Evolutionary conservation across 495 filamentous ascomycete species (phyloP).

Genomic region (Xylaria scruposa): DNA sequence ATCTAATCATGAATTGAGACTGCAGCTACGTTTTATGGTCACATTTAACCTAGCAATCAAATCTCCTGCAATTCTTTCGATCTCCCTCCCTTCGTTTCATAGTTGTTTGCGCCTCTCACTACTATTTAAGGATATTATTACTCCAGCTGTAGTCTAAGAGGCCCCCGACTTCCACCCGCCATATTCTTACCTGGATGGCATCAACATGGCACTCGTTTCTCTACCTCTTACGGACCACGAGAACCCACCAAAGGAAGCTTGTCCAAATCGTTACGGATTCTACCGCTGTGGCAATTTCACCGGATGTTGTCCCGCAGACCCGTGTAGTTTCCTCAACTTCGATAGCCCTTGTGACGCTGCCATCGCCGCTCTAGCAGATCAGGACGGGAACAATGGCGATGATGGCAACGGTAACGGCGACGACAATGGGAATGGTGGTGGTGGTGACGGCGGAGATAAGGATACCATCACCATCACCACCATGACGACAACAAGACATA

Average conservation of each 20-base stretch:
- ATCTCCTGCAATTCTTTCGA: background rate
- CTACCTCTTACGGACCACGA: background rate
- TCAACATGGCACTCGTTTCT: background rate
- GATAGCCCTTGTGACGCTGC: background rate
- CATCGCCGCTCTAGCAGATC: background rate
- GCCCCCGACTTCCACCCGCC: background rate
- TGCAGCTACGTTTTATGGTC: background rate
- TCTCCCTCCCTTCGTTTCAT: background rate
- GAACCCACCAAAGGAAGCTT: background rate
- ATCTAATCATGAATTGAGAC: background rate
- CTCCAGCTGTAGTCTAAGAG: background rate
- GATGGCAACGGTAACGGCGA: background rate
- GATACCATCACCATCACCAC: background rate
- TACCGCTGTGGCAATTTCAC: constrained; percentile 33
- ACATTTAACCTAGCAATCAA: background rate
- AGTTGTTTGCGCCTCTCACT: background rate
- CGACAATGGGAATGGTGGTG: no score
- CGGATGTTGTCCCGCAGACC: constrained; percentile 35
- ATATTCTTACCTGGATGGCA: background rate
- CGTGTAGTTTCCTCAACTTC: constrained; percentile 24
- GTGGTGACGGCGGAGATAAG: constrained; percentile 16
- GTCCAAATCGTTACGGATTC: constrained; percentile 21
- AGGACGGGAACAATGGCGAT: background rate
- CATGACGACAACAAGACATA: background rate
- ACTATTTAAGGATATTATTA: background rate